Percentiles rank a stretch among this genome's conserved stretches.
Evolutionary conservation across 1,284 basidiomycete species (phyloP).

Genomic region (Anthracocystis walkeri): DNA sequence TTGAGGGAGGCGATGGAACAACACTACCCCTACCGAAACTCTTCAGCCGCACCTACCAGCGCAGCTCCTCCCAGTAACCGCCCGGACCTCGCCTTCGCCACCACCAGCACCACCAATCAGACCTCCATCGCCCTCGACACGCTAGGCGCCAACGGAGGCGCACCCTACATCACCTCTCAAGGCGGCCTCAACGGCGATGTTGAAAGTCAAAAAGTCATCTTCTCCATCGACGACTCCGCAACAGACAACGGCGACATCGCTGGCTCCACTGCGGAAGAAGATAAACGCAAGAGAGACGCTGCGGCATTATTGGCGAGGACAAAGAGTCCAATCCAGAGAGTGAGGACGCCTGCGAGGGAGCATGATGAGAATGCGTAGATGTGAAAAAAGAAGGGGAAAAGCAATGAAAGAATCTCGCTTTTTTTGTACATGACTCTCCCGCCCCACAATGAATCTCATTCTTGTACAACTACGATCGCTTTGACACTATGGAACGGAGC

Average conservation of each 20-base stretch:
- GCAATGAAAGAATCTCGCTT: too few relatives aligned
- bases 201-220: slow-evolving; percentile 45
- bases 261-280: slow-evolving; percentile 26
- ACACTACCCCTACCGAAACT: slow-evolving; percentile 50
- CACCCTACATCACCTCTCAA: slow-evolving; percentile 42
- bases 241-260: slow-evolving; percentile 31
- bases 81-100: slow-evolving; percentile 49
- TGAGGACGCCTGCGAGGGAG: slow-evolving; percentile 27
- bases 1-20: slow-evolving; percentile 64
- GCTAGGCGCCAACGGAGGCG: slow-evolving; percentile 27
- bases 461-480: slow-evolving; percentile 13
- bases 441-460: too few relatives aligned
- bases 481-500: neutral
- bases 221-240: slow-evolving; percentile 32
- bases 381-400: neutral
- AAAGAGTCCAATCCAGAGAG: slow-evolving; percentile 33
- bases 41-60: slow-evolving; percentile 41
- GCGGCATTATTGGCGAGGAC: slow-evolving; percentile 29
- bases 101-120: slow-evolving; percentile 1
- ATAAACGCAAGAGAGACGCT: slow-evolving; percentile 25
- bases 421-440: neutral
- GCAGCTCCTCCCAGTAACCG: slow-evolving; percentile 48
- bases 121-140: slow-evolving; percentile 32
- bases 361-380: neutral
- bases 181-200: slow-evolving; percentile 38